Base-by-base conservation (phyloP, 352 stramenopile genomes). In the Phytophthora meadii region DNA sequence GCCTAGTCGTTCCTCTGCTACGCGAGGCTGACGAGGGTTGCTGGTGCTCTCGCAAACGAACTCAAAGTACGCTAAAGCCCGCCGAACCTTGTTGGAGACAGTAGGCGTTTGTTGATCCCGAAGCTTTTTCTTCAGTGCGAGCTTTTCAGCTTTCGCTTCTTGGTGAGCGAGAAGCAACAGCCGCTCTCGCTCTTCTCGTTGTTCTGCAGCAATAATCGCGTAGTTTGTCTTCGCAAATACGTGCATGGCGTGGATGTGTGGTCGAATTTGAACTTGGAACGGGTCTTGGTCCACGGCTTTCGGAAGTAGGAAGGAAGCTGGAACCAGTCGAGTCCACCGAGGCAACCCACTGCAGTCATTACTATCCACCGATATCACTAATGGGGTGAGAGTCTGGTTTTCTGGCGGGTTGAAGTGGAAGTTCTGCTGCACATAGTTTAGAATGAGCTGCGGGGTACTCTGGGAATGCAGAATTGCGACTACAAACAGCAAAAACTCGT, bases 351-450 rank as follows among this genome's bases (percentile, higher is more conserved):
- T 48, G 14, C 59, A 47, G 12, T 77, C 65, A 40, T 54, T 64
- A 42, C 11, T 59, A 11, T 68, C 62, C 12, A 22, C 22, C 19
- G 62, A 63, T 58, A 57, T 69, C 25, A 64, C 30, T 48, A 65
- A 19, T 17, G 54, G 49, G 4, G 14, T 39, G 4, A 54, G 46
- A 19, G 61, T 28, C 5, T 27, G 61, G 34, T 61, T 62, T 49
- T 81, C 73, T n/a, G 72, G 51, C 9, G 73, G 69, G 17, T 79
- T 72, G 39, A 91, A 71, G 54, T 74, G 70, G 50, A 93, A 93
- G 44, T 94, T 94, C 37, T 93, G 82, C 54, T 81, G 64, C 27
- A 94, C 54, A 45, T 92, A 93, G 49, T 92, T 80, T 6, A 66
- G 48, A 22, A 94, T 52, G 39, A 94, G 77, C 45, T 77, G 69